Base-by-base conservation (phyloP, 169 alveolate species). In the Plasmodium vinckei region DNA sequence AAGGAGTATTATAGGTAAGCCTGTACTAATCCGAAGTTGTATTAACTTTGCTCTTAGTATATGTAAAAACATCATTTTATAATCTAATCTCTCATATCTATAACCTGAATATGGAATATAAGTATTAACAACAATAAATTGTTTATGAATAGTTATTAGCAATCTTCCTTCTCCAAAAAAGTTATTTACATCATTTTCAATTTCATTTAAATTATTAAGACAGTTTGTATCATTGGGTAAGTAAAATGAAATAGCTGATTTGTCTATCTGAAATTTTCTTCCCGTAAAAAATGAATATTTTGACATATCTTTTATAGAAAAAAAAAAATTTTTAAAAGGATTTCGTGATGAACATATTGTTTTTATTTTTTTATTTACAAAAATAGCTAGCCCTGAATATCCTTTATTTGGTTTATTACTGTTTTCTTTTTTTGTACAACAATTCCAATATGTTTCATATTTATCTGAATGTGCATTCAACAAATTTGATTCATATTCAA, bases 21-120 rank as follows among this genome's bases (percentile, higher is more conserved):
- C 94, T 23, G 92, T 71, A 10, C 82, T 65, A 12, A 63, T 57
- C 63, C 94, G 49, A 17, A 79, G 12, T 13, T 79, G 75, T 5
- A 64, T 39, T 54, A 87, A n/a, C 15, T 84, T 70, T 23, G 75
- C 57, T 47, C 94, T 87, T 19, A 90, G 73, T 2, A 93, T 90
- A 44, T 84, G 86, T 12, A 90, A 65, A 63, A 90, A 90, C 17
- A 59, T 79, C 82, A 90, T 61, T 64, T 90, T 90, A 53, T 72
- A 67, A 17, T 70, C 77, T 33, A 87, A 12, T 9, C 93, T 69
- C n/a, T 67, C 69, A 57, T 87, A 90, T 13, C 49, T 73, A 57
- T 53, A 33, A 1, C 94, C 94, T 9, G 90, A 72, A 57, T 89
- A 73, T 13, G 94, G 94, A 2, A 61, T 93, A 61, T 90, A 90